Conservation (phyloP, 345 rosid genomes). For the Populus ilicifolia region DNA sequence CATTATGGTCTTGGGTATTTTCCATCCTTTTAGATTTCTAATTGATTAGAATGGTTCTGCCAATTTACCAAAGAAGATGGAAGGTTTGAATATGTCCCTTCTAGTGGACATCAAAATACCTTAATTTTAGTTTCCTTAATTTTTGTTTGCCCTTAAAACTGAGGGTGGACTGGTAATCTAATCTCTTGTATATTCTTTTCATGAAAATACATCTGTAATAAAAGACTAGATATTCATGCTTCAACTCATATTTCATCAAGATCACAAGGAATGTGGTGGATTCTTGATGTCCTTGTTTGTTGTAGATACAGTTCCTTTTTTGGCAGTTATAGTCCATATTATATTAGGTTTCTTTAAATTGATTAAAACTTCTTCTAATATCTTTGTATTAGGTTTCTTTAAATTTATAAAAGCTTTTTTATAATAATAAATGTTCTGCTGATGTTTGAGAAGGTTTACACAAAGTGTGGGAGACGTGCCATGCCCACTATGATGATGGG, state of each 20-base stretch:
- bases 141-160: background rate
- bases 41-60: background rate
- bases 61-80: background rate
- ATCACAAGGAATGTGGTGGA: background rate
- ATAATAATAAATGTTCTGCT: background rate
- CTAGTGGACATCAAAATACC: background rate
- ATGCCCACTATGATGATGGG: conserved; percentile 97
- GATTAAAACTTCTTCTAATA: background rate
- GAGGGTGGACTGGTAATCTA: background rate
- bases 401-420: background rate
- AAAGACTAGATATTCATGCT: background rate
- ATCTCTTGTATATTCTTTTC: background rate
- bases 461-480: conserved; percentile 91
- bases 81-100: background rate
- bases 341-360: background rate
- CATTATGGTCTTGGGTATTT: background rate
- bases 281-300: background rate
- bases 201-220: background rate
- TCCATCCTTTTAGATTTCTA: background rate
- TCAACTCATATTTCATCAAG: background rate
- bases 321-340: background rate
- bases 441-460: conserved; percentile 59
- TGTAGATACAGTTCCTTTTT: background rate
- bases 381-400: background rate
- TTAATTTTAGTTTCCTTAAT: background rate